Evolutionary conservation across 768 basidiomycete genomes (phyloP), one percentile per base, ranked within the genome.

Genomic region (Kondoa malvinella): DNA sequence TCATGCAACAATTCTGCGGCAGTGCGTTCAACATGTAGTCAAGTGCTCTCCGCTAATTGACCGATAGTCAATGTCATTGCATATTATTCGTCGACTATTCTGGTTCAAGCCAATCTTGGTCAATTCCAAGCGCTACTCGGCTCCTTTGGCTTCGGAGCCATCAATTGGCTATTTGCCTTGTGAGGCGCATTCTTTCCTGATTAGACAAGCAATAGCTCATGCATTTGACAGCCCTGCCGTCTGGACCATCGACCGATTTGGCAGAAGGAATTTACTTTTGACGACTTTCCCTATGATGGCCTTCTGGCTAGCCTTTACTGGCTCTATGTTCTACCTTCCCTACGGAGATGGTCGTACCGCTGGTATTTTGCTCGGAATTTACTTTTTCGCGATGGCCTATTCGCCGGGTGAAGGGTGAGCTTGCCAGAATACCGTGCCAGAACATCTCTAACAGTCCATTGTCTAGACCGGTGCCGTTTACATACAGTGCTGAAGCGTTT

Each of bases 221-320:
- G 26, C 66, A 50, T 21, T 33, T 66, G 15, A n/a, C n/a, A n/a
- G n/a, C n/a, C 66, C 66, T 4, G 68, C 66, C 32, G 57, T 86
- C 32, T 83, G 82, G 65, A 79, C 78, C 72, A 34, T 70, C 65
- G 34, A 61, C 33, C 62, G 84, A 0, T 88, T 83, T 72, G 88
- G 88, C 12, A 81, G 88, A 34, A 83, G 88, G n/a, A 85, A 84
- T 66, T 80, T 89, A 1, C 78, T 89, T 14, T 76, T 89, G 16
- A 83, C 83, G 71, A 88, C 87, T 0, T 89, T 89, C 81, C 88
- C 88, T 0, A 82, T 83, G 12, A 89, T 89, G 88, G 84, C 86
- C 0, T 81, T 83, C 78, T 85, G 84, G 25, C 78, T 89, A 27
- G 81, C 88, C 17, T 83, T 85, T 25, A 83, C 87, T 15, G 88